These are phyloP conservation scores for Speleostelium caveatum DNA, from an alignment of 78 protist species.

Conservation along the genomic window DNA sequence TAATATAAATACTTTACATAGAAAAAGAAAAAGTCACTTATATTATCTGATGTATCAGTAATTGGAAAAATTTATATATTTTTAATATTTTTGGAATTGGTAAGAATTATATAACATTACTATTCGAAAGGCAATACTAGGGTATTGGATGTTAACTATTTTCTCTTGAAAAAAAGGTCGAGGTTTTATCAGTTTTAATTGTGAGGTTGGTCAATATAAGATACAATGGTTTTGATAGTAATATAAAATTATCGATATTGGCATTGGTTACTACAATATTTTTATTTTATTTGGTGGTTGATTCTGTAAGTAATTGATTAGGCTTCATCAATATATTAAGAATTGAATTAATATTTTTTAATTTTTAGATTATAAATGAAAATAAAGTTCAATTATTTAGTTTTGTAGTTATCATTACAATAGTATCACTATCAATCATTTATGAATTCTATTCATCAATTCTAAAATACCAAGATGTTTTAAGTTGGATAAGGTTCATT, in stretches of 20 bases:
- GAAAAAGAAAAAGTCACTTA: too few relatives aligned
- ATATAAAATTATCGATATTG: constrained; percentile 13
- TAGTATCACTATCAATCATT: not conserved
- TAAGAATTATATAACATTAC: too few relatives aligned
- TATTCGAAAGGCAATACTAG: too few relatives aligned
- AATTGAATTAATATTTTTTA: not conserved
- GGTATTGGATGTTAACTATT: too few relatives aligned
- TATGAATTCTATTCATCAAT: constrained; percentile 12
- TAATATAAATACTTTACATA: too few relatives aligned
- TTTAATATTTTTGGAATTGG: too few relatives aligned
- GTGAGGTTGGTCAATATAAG: constrained; percentile 1
- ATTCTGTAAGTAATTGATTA: constrained; percentile 45
- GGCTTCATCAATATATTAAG: not conserved
- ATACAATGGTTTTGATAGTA: constrained; percentile 15
- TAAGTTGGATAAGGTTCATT: constrained; percentile 1
- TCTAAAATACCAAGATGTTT: not conserved
- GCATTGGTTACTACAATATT: constrained; percentile 5
- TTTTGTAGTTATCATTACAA: constrained; percentile 10
- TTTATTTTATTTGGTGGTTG: constrained; percentile 15
- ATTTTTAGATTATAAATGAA: constrained; percentile 30
- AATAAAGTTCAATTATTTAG: constrained; percentile 45
- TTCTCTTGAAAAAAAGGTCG: too few relatives aligned
- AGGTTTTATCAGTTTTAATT: constrained; percentile 9
- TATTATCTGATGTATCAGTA: too few relatives aligned
- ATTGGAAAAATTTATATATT: too few relatives aligned